Evolutionary conservation across 2,329 filamentous ascomycete genomes (phyloP).

Genomic region (Dichotomopilus funicola): DNA sequence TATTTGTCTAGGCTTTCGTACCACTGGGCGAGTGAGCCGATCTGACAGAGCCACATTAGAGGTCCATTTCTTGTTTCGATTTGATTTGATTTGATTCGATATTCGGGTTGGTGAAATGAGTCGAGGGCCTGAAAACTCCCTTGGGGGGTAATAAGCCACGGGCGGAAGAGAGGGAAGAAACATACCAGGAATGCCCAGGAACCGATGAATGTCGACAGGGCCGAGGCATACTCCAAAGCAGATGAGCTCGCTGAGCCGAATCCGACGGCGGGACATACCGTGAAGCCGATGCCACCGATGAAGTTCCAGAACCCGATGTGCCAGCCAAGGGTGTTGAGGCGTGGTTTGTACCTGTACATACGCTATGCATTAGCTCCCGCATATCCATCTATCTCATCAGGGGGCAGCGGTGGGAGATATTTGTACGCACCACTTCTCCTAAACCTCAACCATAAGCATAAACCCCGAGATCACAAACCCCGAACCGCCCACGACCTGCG

Average conservation of each 20-base stretch:
- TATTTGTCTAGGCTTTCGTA: constrained; percentile 31
- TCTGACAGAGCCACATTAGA: too few species aligned
- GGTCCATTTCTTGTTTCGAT: too few species aligned
- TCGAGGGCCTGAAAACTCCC: too few species aligned
- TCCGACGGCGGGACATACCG: constrained; percentile 51
- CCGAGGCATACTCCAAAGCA: constrained; percentile 41
- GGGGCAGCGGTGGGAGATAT: too few species aligned
- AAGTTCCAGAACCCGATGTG: constrained; percentile 62
- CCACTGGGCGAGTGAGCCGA: constrained; percentile 29
- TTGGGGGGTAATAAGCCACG: too few species aligned
- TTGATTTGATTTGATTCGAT: too few species aligned
- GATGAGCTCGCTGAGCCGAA: constrained; percentile 37
- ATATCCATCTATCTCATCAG: too few species aligned
- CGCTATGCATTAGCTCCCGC: too few species aligned
- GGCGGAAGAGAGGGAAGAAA: too few species aligned
- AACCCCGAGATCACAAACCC: constrained; percentile 54
- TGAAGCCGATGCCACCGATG: constrained; percentile 57
- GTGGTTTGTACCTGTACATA: constrained; percentile 41
- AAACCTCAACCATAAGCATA: constrained; percentile 62
- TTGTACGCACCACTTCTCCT: constrained; percentile 45
- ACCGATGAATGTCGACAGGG: constrained; percentile 44
- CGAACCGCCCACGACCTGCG: constrained; percentile 53
- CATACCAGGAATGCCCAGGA: constrained; percentile 43
- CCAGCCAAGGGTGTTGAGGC: constrained; percentile 53
- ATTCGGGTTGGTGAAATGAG: not conserved